Evolutionary conservation across 352 stramenopile species (phyloP), one percentile per base, ranked within the genome.

Genomic region (Phytopythium cucurbitacearum): DNA sequence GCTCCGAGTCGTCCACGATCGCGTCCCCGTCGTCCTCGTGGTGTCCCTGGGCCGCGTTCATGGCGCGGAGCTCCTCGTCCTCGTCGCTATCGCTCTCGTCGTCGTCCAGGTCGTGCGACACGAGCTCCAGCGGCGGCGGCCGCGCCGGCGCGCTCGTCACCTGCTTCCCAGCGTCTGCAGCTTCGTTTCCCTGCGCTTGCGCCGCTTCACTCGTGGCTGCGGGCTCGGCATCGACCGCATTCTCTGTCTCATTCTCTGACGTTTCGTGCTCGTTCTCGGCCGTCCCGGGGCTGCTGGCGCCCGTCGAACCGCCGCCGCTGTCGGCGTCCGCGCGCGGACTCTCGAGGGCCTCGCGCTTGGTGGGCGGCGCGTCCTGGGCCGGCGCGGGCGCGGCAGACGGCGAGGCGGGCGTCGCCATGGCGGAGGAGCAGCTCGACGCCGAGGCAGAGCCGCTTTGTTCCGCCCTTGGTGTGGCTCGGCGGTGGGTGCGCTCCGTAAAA

Each of bases 81-180:
- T 69, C 63, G 9, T 76, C 63, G 41, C 60, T 72, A 39, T 72
- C 63, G 12, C 64, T 69, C 8, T 35, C 54, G 32, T 76, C 67
- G 32, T 72, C 56, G 41, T 72, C 56, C 46, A 69, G 62, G 52
- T 76, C 63, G 36, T 76, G 56, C 28, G 72, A 56, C 10, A 65
- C 54, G 28, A 70, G 34, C 21, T 69, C 53, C 44, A 72, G 40
- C 33, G 57, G 59, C 6, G 51, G n/a, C 7, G 59, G 56, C 2
- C 57, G 63, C 46, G 68, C 69, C 7, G 59, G 67, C 10, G 53
- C 65, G 21, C 50, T 44, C 8, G 70, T 57, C 56, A 61, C 52
- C n/a, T 61, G 34, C 53, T 75, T 60, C 10, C 63, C 46, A 41
- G 8, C 3, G 1, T 9, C 8, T 13, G 38, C 38, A 13, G 8